phyloP scores from a whole-genome alignment of 129 eudicot species.

The Sambucus nigra region DNA sequence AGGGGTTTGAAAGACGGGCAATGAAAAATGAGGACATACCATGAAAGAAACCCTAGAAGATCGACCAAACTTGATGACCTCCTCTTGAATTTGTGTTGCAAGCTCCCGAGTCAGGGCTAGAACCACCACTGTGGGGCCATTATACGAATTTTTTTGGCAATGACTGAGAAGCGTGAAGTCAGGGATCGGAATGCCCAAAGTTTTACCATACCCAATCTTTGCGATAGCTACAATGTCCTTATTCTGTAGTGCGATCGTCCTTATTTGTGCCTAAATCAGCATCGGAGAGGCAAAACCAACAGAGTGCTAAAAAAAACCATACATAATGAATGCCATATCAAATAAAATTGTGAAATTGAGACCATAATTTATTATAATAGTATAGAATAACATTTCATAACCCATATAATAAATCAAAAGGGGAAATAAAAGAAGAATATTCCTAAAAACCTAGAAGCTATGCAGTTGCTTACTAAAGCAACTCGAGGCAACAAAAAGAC shows the following conservation, averaged over 20 bases:
- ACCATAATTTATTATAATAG: no score
- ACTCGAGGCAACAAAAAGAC: constrained; percentile 85
- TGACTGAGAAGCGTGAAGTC: constrained; percentile 68
- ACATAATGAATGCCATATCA: constrained; percentile 13
- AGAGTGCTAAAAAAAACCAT: constrained; percentile 40
- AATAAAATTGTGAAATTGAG: not conserved
- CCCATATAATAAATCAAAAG: not conserved
- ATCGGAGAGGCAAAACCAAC: constrained; percentile 90
- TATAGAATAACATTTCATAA: no score
- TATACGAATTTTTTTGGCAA: constrained; percentile 53
- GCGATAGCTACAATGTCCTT: constrained; percentile 94
- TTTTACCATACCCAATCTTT: constrained; percentile 96
- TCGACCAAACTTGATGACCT: constrained; percentile 87
- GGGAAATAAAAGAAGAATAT: constrained; percentile 9
- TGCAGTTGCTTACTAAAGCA: constrained; percentile 99
- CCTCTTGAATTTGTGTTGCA: constrained; percentile 93
- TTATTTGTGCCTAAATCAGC: constrained; percentile 90
- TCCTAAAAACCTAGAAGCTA: constrained; percentile 33
- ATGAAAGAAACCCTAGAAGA: constrained; percentile 79
- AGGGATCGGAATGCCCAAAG: constrained; percentile 83
- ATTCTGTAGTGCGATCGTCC: constrained; percentile 84
- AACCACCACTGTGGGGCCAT: constrained; percentile 86
- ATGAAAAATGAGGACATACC: constrained; percentile 22
- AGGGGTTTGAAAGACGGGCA: not conserved
- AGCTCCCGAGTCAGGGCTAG: constrained; percentile 93